Conservation (phyloP, 495 filamentous ascomycete species). For the Aspergillus nanangensis region DNA sequence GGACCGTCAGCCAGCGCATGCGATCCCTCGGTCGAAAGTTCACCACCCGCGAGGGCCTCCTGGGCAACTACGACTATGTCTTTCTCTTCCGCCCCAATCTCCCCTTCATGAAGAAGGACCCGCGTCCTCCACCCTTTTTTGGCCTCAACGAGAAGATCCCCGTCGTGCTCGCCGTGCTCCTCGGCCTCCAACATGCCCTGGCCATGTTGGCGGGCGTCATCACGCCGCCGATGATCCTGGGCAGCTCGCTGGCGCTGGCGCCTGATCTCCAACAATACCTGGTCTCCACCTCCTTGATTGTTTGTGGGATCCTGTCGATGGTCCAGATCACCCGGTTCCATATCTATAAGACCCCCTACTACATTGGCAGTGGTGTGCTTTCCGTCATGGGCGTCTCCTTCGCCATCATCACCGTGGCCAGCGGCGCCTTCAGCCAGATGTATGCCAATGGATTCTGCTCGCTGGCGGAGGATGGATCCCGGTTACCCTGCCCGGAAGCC, state of each 20-base stretch:
- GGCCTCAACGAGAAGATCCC: constrained; percentile 15
- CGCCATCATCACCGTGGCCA: constrained; percentile 79
- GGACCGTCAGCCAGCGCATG: constrained; percentile 1
- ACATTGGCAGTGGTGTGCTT: constrained; percentile 81
- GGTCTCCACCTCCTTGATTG: constrained; percentile 85
- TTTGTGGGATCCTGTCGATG: constrained; percentile 72
- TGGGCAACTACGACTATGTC: constrained; percentile 16
- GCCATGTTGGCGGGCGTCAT: constrained; percentile 43
- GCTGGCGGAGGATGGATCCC: constrained; percentile 53
- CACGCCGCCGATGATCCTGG: constrained; percentile 75
- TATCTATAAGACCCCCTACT: constrained; percentile 75
- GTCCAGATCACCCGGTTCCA: constrained; percentile 84
- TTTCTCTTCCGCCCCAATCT: constrained; percentile 13
- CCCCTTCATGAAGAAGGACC: constrained; percentile 13
- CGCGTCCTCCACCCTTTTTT: constrained; percentile 11
- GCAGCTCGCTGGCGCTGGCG: constrained; percentile 62
- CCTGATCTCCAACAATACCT: constrained; percentile 71
- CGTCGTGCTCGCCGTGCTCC: background rate
- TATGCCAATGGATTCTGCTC: constrained; percentile 78
- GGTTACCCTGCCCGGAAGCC: constrained; percentile 74
- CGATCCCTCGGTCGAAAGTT: constrained; percentile 1
- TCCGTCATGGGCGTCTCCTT: constrained; percentile 81
- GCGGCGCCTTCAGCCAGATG: constrained; percentile 77
- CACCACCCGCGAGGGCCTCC: constrained; percentile 12
- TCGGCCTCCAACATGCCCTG: background rate